These are phyloP conservation scores for Fraxinus velutina DNA, from an alignment of 305 asterid genomes.

Conservation along the genomic window DNA sequence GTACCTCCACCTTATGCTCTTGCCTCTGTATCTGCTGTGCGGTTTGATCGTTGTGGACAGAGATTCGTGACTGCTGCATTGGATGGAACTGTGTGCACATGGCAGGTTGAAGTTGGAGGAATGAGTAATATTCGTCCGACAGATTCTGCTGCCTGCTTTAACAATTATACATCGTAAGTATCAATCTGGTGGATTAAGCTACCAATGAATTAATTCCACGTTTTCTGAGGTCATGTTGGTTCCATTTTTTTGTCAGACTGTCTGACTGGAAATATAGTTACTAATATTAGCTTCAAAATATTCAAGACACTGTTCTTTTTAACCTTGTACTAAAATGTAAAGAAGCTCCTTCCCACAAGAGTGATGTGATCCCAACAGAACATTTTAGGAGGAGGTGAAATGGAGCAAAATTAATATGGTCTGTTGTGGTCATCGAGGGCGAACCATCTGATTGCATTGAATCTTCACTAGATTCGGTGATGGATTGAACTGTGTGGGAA, in stretches of 20 bases:
- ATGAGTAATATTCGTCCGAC: slow-evolving; percentile 84
- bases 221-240: slow-evolving; percentile 5
- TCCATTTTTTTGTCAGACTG: slow-evolving; percentile 8
- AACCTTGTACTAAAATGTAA: background rate
- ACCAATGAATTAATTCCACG: slow-evolving; percentile 16
- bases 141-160: slow-evolving; percentile 86
- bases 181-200: slow-evolving; percentile 17
- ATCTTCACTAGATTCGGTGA: background rate
- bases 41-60: slow-evolving; percentile 87
- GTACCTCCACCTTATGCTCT: slow-evolving; percentile 90
- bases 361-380: background rate
- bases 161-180: slow-evolving; percentile 81
- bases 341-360: background rate
- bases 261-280: slow-evolving; percentile 4
- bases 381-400: background rate
- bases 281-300: background rate
- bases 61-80: slow-evolving; percentile 88
- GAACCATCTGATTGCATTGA: background rate
- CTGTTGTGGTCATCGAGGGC: background rate
- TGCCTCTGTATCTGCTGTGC: slow-evolving; percentile 86
- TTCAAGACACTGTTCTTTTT: background rate
- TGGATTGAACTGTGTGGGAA: slow-evolving; percentile 3
- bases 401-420: background rate
- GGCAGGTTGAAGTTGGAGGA: slow-evolving; percentile 99
- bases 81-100: slow-evolving; percentile 95